These are phyloP conservation scores for Asclepias syriaca DNA, from an alignment of 257 asterid genomes.

Conservation along the genomic window DNA sequence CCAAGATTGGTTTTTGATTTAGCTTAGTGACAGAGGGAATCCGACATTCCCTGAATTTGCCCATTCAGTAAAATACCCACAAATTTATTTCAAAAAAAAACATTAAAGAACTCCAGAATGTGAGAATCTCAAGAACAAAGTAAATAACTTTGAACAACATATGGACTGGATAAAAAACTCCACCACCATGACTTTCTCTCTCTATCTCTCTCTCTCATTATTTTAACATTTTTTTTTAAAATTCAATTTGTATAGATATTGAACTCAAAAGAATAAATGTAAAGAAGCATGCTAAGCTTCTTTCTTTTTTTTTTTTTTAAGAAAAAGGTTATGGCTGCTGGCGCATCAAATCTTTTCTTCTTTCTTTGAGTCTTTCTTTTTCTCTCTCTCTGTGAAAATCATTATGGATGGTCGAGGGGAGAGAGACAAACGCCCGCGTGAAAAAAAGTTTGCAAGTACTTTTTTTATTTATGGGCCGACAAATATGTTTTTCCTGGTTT, in stretches of 20 bases:
- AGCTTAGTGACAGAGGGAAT: conserved; percentile 42
- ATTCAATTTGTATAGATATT: too few species aligned
- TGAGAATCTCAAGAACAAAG: conserved; percentile 38
- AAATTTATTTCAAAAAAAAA: background rate
- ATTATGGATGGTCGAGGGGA: background rate
- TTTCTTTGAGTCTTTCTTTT: too few species aligned
- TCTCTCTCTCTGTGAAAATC: background rate
- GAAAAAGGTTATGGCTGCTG: background rate
- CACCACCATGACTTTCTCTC: too few species aligned
- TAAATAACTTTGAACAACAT: too few species aligned
- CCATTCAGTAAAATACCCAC: conserved; percentile 64
- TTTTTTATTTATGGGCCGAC: conserved; percentile 10
- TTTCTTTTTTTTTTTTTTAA: too few species aligned
- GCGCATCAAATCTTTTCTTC: background rate
- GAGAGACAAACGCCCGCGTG: conserved; percentile 8
- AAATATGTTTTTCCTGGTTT: conserved; percentile 7
- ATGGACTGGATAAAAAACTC: too few species aligned
- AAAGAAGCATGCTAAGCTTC: too few species aligned
- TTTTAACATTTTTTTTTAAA: too few species aligned
- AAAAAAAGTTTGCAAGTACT: background rate
- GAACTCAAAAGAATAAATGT: too few species aligned
- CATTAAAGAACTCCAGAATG: conserved; percentile 31
- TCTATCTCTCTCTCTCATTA: too few species aligned
- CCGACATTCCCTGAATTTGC: conserved; percentile 88
- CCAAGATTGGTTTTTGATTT: background rate